Conservation (phyloP, 2,329 filamentous ascomycete genomes). For the Chaetothyriales sp. region DNA sequence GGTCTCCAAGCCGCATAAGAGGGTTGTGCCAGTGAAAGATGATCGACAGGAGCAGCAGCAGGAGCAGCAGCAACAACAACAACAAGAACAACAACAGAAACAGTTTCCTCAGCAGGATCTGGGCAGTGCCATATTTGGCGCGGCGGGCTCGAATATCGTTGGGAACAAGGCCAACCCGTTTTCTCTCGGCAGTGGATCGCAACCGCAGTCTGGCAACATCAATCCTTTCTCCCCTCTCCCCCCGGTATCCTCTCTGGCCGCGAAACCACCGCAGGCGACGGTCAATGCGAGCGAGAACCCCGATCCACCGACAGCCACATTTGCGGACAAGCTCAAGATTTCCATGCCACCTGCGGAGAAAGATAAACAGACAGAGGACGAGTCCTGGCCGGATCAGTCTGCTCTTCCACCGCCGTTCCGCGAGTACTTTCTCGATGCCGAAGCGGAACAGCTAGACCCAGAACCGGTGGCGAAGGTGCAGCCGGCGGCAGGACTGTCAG, state of each 20-base stretch:
- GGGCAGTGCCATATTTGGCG: slow-evolving; percentile 49
- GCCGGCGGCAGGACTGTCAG: slow-evolving; percentile 31
- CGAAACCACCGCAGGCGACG: slow-evolving; percentile 29
- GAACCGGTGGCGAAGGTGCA: slow-evolving; percentile 24
- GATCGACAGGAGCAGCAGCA: slow-evolving; percentile 14
- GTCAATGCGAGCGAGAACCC: slow-evolving; percentile 14
- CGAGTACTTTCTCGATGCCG: slow-evolving; percentile 69
- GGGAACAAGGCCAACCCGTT: slow-evolving; percentile 39
- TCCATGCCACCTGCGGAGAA: slow-evolving; percentile 22
- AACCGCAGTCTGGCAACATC: slow-evolving; percentile 20
- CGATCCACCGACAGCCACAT: slow-evolving; percentile 53
- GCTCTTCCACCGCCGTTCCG: slow-evolving; percentile 58
- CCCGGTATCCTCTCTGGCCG: slow-evolving; percentile 26
- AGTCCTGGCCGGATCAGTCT: slow-evolving; percentile 60
- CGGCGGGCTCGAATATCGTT: slow-evolving; percentile 20
- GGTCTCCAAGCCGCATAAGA: slow-evolving; percentile 34
- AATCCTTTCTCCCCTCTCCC: slow-evolving; percentile 48
- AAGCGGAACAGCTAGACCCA: slow-evolving; percentile 68
- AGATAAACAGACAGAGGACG: slow-evolving; percentile 23
- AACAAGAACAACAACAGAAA: slow-evolving; percentile 15
- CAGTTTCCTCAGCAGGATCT: slow-evolving; percentile 25
- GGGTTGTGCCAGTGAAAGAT: neutral
- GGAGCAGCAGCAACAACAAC: slow-evolving; percentile 16
- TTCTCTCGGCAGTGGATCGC: slow-evolving; percentile 17
- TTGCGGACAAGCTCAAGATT: slow-evolving; percentile 54